Base-by-base conservation (phyloP, 2,329 filamentous ascomycete species). In the Penicillium sp. region DNA sequence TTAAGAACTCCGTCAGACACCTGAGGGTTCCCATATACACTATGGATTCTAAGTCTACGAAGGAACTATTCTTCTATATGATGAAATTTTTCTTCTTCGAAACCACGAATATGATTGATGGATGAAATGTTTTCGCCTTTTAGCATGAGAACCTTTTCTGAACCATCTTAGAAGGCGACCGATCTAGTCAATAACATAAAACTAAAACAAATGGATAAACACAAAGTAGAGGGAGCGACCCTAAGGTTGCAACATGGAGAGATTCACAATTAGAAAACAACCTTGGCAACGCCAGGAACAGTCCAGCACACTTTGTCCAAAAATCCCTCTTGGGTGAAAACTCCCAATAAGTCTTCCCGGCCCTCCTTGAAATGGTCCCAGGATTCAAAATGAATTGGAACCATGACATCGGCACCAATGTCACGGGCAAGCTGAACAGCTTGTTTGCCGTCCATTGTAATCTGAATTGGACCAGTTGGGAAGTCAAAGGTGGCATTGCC, bases 381-480 rank as follows among this genome's bases (percentile, higher is more conserved):
- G 1, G 66, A 67, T 46, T 79, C 76, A 50, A 67, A 80, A 55
- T 80, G 76, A 65, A 80, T 73, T 0, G 76, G 77, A 1, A 79
- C 67, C 29, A 78, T 51, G 3, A 72, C 50, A 45, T 78, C 75
- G 0, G 74, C 72, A 2, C 62, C 63, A 5, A 78, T 67, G 8
- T 74, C 75, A 0, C 66, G 61, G 34, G 73, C 66, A 18, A 79
- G 60, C 44, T 55, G 60, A 13, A 68, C 71, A 1, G 69, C 76
- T 46, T 78, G 67, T 47, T 66, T 68, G 0, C 75, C 76, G 54
- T 75, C 75, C 69, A 79, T 72, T 8, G 76, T 78, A 37, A 78
- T 75, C 52, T 71, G 61, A 18, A 75, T 30, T 5, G 63, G 58
- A 1, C 68, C 68, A 2, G 50, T 62, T 0, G 65, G 63, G 2